Evolutionary conservation across 1,139 yeast species (phyloP), one percentile per base, ranked within the genome.

Genomic region (Hyphopichia khmerensis): DNA sequence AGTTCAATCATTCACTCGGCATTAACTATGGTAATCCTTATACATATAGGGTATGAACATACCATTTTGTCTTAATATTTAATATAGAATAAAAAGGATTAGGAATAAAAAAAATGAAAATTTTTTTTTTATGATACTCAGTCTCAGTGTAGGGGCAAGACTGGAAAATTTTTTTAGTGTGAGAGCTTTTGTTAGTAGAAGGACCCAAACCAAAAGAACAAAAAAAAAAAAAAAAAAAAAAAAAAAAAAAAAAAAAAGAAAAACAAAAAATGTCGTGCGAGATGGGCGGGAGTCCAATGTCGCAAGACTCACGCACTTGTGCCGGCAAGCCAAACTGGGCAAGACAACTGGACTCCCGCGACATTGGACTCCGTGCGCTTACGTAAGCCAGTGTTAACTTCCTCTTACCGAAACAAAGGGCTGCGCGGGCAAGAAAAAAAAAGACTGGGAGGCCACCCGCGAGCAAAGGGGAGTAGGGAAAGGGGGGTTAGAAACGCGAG

Each of bases 11-110:
- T 21, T 21, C 24, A 6, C 4, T 13, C 15, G 10, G n/a, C 10
- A 13, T 27, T 13, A 27, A 6, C 10, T 13, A 11, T 27, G 5
- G n/a, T 13, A n/a, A 27, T 21, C 24, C 24, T 21, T 21, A 5
- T 21, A 21, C 8, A 21, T 21, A 21, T 21, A 26, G 29, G n/a
- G 29, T 7, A 26, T 26, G n/a, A 26, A 41, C 46, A 43, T 43
- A 41, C 44, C 44, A 41, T 43, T 27, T 41, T 43, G 39, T 40
- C 35, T 36, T 43, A 39, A 36, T 39, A 15, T 27, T 38, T 34
- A 23, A 15, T 33, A 27, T 15, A 27, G 37, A 27, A 32, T n/a
- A 27, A 39, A 27, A 32, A 33, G 21, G 13, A 15, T 11, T 21
- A 30, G 16, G 4, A 23, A 13, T 35, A 33, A 16, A n/a, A 32